Conservation (phyloP, 73 alveolate species). For the Durusdinium trenchii region DNA sequence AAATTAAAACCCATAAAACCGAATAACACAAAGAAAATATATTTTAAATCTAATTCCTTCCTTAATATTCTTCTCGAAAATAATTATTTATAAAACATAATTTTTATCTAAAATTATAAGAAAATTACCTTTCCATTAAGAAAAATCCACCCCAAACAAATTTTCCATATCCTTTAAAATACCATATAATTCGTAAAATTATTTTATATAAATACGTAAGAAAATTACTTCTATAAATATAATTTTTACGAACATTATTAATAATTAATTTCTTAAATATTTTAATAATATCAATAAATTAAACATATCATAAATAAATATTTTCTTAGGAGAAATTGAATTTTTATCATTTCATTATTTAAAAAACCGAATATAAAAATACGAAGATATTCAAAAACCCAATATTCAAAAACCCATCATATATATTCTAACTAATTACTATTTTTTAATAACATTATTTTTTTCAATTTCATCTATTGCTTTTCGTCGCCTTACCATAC, state of each 20-base stretch:
- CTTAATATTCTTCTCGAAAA: too few relatives aligned
- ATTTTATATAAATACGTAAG: background rate
- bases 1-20: too few relatives aligned
- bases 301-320: background rate
- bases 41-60: too few relatives aligned
- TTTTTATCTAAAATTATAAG: background rate
- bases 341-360: background rate
- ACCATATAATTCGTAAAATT: background rate
- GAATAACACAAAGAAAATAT: background rate
- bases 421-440: background rate
- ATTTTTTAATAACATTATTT: background rate
- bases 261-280: background rate
- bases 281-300: background rate
- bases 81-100: background rate
- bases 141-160: background rate
- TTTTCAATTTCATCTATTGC: background rate
- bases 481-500: background rate
- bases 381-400: background rate
- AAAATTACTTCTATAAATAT: background rate
- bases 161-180: background rate
- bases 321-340: background rate
- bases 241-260: background rate
- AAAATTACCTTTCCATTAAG: background rate
- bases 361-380: background rate
- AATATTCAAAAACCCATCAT: background rate